A percentile compares a stretch with the other conserved stretches of the same genome.
These are phyloP conservation scores for Plasmodium coatneyi DNA, from an alignment of 169 alveolate genomes.

Conservation along the genomic window DNA sequence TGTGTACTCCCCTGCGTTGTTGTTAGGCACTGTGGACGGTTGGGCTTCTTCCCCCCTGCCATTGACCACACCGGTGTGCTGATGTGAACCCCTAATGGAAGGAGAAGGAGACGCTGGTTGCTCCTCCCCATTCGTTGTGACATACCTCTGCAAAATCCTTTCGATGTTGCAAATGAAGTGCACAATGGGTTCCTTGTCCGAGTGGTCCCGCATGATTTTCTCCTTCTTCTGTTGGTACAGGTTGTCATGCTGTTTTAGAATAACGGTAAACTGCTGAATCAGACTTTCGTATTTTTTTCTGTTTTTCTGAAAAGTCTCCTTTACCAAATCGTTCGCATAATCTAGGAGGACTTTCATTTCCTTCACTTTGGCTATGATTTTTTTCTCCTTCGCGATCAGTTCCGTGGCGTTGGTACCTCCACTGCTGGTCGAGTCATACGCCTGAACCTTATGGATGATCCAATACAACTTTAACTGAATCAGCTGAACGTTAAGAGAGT, in stretches of 20 bases:
- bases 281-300: constrained; percentile 10
- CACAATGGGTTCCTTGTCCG: constrained; percentile 18
- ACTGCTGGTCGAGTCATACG: neutral
- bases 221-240: constrained; percentile 53
- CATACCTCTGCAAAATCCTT: neutral
- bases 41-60: neutral
- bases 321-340: constrained; percentile 31
- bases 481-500: constrained; percentile 45
- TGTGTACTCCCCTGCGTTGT: neutral
- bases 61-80: neutral
- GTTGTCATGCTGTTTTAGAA: constrained; percentile 55
- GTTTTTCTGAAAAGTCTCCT: neutral
- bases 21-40: neutral
- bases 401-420: neutral
- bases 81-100: neutral
- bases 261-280: constrained; percentile 44
- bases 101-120: neutral
- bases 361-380: constrained; percentile 11
- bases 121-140: neutral
- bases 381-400: constrained; percentile 11
- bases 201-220: constrained; percentile 13
- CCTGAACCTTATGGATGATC: constrained; percentile 12
- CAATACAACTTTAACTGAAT: constrained; percentile 32
- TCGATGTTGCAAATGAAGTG: constrained; percentile 37
- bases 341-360: constrained; percentile 9